Base-by-base conservation (phyloP, 768 basidiomycete species). In the Trametes villosa region DNA sequence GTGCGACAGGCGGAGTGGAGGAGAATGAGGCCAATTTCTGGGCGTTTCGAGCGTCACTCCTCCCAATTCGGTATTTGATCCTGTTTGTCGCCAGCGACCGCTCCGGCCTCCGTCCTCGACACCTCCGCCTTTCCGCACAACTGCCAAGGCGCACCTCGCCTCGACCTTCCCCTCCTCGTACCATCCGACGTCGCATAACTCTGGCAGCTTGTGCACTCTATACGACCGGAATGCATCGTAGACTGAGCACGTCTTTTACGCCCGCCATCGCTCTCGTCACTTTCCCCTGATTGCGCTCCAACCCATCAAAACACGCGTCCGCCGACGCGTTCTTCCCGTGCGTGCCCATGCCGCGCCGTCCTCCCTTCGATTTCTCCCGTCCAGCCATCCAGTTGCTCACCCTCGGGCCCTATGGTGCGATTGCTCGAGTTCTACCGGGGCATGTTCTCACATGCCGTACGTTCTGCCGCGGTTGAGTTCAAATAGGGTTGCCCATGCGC, bases 41-140 rank as follows among this genome's bases (percentile, higher is more conserved):
- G 56, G 55, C 61, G 55, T n/a, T 46, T 58, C 42, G 44, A 18
- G 18, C 53, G 29, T 30, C 50, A 22, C 46, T 36, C 61, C 17
- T 57, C 34, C 50, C 55, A 38, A 26, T 48, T 55, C 41, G 15
- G 48, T 63, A 59, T 63, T 63, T 63, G 62, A 63, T 59, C 52
- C 0, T 63, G 52, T 63, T 63, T 63, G 62, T 53, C 61, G 51
- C 61, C 45, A n/a, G 20, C 44, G 44, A 46, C 27, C 50, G 41
- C 36, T 49, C 46, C 60, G 53, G 47, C 31, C 40, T 33, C 53
- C 31, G 44, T n/a, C n/a, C n/a, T n/a, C n/a, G n/a, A n/a, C n/a
- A n/a, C n/a, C 27, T 17, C 6, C 20, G 42, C 8, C 18, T 31
- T 18, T 44, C 48, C 30, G n/a, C 26, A 27, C 24, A 13, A 13